A percentile compares a stretch with the other conserved stretches of the same genome.
These are phyloP conservation scores for Serendipita vermifera DNA, from an alignment of 768 basidiomycete species.

Conservation along the genomic window DNA sequence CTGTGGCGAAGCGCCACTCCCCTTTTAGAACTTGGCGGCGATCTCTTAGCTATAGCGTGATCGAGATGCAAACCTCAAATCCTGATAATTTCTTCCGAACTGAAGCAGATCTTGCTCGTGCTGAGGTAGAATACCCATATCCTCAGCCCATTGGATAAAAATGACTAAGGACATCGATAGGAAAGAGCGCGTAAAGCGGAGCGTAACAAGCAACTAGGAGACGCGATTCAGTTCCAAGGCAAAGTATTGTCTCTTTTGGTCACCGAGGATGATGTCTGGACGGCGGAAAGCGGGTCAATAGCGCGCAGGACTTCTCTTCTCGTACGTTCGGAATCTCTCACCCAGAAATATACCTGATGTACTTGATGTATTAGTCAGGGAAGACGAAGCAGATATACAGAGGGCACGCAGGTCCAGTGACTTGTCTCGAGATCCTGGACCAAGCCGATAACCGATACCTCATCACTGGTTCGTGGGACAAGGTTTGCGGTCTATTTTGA, in stretches of 20 bases:
- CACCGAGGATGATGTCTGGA: constrained; percentile 58
- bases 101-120: constrained; percentile 53
- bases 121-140: constrained; percentile 31
- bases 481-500: constrained; percentile 27
- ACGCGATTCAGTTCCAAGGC: constrained; percentile 62
- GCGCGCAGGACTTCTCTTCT: constrained; percentile 63
- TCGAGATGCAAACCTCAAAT: constrained; percentile 29
- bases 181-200: constrained; percentile 62
- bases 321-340: constrained; percentile 15
- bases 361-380: constrained; percentile 45
- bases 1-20: no score
- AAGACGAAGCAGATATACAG: constrained; percentile 61
- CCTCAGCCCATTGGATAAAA: background rate
- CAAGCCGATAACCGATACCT: constrained; percentile 38
- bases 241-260: constrained; percentile 64
- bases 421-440: constrained; percentile 58
- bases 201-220: constrained; percentile 55
- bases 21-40: no score
- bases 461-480: constrained; percentile 93
- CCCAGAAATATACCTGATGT: background rate
- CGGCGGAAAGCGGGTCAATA: constrained; percentile 73
- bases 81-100: constrained; percentile 51
- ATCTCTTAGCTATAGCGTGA: no score
- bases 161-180: constrained; percentile 26
- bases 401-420: constrained; percentile 85